Evolutionary conservation across 2,329 filamentous ascomycete genomes (phyloP).

Genomic region (Thielaviopsis punctulata): DNA sequence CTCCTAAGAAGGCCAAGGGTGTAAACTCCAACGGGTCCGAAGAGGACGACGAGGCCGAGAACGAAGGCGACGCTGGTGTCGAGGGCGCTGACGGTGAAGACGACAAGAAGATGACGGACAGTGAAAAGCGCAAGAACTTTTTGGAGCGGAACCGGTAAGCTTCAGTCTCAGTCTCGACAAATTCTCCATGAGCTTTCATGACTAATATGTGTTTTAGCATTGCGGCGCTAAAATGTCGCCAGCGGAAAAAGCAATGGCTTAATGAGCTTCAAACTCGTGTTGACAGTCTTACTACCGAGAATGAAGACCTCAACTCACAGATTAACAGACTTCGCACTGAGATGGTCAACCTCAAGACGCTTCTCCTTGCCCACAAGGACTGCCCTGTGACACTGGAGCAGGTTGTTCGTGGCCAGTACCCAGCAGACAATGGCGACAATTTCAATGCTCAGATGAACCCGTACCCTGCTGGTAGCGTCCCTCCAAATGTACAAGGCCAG

Average conservation of each 20-base stretch:
- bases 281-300: constrained; percentile 80
- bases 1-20: constrained; percentile 61
- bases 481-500: not conserved
- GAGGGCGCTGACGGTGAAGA: constrained; percentile 38
- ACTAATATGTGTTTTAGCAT: constrained; percentile 39
- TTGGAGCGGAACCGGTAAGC: constrained; percentile 84
- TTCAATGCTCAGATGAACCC: constrained; percentile 40
- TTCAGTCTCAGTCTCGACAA: not conserved
- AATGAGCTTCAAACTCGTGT: constrained; percentile 89
- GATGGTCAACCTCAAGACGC: constrained; percentile 83
- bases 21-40: constrained; percentile 24
- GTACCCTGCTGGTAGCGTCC: constrained; percentile 19
- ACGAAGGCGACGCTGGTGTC: not conserved
- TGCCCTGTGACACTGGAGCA: constrained; percentile 85
- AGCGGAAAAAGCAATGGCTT: constrained; percentile 98
- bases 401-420: constrained; percentile 20
- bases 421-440: constrained; percentile 40
- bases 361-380: constrained; percentile 87
- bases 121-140: constrained; percentile 97
- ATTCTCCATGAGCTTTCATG: constrained; percentile 13
- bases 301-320: constrained; percentile 69
- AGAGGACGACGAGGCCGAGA: not conserved
- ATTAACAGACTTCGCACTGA: constrained; percentile 79
- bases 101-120: constrained; percentile 78
- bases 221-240: constrained; percentile 87